Evolutionary conservation across 2,329 filamentous ascomycete species (phyloP), one percentile per base, ranked within the genome.

Genomic region (Dactylellina drechsleri): DNA sequence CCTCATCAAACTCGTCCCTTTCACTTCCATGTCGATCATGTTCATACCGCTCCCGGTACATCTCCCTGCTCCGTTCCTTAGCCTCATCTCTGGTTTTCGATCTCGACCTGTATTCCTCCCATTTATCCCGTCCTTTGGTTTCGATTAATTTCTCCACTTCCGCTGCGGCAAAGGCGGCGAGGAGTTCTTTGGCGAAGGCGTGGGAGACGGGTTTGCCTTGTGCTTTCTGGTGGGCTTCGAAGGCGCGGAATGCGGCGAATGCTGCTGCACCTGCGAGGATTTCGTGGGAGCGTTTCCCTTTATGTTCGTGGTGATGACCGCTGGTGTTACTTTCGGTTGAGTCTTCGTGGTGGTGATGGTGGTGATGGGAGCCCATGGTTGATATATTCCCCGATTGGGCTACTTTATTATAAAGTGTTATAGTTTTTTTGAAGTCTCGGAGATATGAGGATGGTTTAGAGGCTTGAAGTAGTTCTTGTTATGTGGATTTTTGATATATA

Each of bases 201-300:
- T 94, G 91, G 77, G 85, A 86, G 79, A 93, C 89, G 5, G 86
- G 81, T 84, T 92, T 89, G 83, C 90, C 91, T 81, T 91, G 85
- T 67, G 83, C 84, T 80, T 90, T 89, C 84, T 93, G 90, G 79
- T 87, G 85, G 82, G 93, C 89, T 83, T 93, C 91, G 79, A 89
- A 93, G 20, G 89, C 84, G 85, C 92, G 92, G 87, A 94, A 91
- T 79, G 89, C 92, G 77, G 88, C 89, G 81, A 94, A 94, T 76
- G 90, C 88, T 70, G 91, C 91, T 70, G 88, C 92, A 77, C 91
- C 91, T 77, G 89, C 91, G 66, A 93, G 81, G 56, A 92, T 80
- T 84, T 95, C 91, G 83, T 94, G 91, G 78, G 87, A 86, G 80
- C 91, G 83, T 80, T 86, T 86, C 79, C 86, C 84, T 83, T 91